Percentiles rank a stretch among this genome's conserved stretches.
Evolutionary conservation across 2,329 filamentous ascomycete genomes (phyloP).

Genomic region (Dactylellina parvicollis): DNA sequence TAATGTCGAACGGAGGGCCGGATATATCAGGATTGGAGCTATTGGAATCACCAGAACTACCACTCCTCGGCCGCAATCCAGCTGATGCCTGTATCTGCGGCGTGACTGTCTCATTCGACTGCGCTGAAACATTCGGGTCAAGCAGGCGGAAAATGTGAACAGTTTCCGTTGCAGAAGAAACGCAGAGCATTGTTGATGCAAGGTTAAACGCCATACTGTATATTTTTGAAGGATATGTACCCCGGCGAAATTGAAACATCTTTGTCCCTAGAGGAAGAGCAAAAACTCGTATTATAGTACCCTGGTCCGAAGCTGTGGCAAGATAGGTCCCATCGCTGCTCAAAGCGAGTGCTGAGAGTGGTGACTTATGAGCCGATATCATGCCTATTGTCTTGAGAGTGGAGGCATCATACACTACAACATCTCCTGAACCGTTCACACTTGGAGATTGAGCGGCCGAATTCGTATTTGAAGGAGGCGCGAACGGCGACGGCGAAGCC

Average conservation of each 20-base stretch:
- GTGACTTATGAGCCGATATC: slow-evolving; percentile 91
- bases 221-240: slow-evolving; percentile 89
- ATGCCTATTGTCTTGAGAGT: slow-evolving; percentile 94
- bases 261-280: slow-evolving; percentile 90
- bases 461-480: slow-evolving; percentile 56
- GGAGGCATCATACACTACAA: slow-evolving; percentile 89
- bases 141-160: slow-evolving; percentile 92
- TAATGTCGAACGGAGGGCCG: slow-evolving; percentile 56
- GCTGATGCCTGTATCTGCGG: slow-evolving; percentile 15
- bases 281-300: slow-evolving; percentile 96
- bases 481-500: slow-evolving; percentile 64
- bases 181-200: slow-evolving; percentile 88
- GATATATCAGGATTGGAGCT: slow-evolving; percentile 54
- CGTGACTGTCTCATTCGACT: slow-evolving; percentile 1
- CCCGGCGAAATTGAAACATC: slow-evolving; percentile 92
- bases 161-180: slow-evolving; percentile 95
- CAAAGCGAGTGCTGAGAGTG: slow-evolving; percentile 86
- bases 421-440: slow-evolving; percentile 85
- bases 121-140: slow-evolving; percentile 60
- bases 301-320: slow-evolving; percentile 95
- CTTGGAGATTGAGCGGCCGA: slow-evolving; percentile 52
- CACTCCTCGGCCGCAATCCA: slow-evolving; percentile 45
- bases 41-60: slow-evolving; percentile 48
- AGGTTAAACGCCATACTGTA: slow-evolving; percentile 99
- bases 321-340: slow-evolving; percentile 92